phyloP scores from a whole-genome alignment of 2,329 filamentous ascomycete genomes.

The Penicillium sp. region DNA sequence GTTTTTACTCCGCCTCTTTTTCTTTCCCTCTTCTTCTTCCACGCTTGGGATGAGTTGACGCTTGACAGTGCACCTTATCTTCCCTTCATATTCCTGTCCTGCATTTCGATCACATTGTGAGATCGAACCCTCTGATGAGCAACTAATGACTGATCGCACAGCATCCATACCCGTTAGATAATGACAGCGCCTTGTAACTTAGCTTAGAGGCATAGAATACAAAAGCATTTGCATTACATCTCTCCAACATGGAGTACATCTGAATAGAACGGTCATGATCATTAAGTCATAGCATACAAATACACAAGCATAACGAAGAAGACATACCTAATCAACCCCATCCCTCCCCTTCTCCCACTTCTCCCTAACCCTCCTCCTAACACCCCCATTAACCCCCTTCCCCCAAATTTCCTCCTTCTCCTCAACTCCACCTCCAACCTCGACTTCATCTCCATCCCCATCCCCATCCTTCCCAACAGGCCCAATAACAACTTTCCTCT shows the following conservation, averaged over 20 bases:
- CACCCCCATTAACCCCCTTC: slow-evolving; percentile 22
- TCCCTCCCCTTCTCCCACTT: slow-evolving; percentile 27
- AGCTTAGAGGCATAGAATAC: slow-evolving; percentile 22
- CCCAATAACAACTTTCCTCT: slow-evolving; percentile 33
- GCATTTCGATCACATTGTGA: slow-evolving; percentile 19
- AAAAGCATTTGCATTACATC: slow-evolving; percentile 5
- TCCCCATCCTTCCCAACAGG: slow-evolving; percentile 1
- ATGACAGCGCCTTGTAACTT: slow-evolving; percentile 24
- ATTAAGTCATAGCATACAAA: no score
- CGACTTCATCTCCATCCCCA: neutral
- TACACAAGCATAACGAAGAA: neutral
- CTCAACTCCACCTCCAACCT: neutral
- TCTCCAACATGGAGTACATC: no score
- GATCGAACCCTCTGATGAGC: slow-evolving; percentile 18
- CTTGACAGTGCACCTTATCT: slow-evolving; percentile 24
- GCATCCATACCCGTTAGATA: slow-evolving; percentile 28
- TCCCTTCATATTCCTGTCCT: slow-evolving; percentile 33
- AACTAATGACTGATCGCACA: slow-evolving; percentile 26
- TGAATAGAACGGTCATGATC: no score
- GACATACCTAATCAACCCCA: slow-evolving; percentile 5
- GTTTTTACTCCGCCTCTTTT: slow-evolving; percentile 4
- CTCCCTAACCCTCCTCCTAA: slow-evolving; percentile 20
- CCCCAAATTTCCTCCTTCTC: slow-evolving; percentile 26
- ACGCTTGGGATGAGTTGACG: slow-evolving; percentile 13
- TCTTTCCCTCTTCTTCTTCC: slow-evolving; percentile 10